A percentile compares a stretch with the other conserved stretches of the same genome.
Evolutionary conservation across 2,329 filamentous ascomycete genomes (phyloP).

Genomic region (Ceratocystis huliohia): DNA sequence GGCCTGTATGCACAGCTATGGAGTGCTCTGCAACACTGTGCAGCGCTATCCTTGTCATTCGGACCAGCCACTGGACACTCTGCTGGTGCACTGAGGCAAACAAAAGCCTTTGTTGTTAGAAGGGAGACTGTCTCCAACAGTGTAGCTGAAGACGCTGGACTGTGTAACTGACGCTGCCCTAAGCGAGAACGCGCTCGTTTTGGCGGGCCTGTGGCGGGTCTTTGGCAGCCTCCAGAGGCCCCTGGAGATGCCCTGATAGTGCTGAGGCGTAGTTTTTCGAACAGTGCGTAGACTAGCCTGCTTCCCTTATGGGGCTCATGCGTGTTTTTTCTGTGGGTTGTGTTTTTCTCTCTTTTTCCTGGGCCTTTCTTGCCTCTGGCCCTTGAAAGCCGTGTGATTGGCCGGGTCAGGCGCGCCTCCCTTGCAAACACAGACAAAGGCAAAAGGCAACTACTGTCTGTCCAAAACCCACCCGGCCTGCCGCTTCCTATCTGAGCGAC

Average conservation of each 20-base stretch:
- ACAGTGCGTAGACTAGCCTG: too few relatives aligned
- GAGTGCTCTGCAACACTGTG: too few relatives aligned
- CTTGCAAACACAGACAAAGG: conserved; percentile 13
- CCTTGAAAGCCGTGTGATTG: conserved; percentile 13
- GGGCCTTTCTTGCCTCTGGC: not conserved
- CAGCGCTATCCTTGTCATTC: conserved; percentile 15
- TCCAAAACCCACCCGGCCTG: conserved; percentile 12
- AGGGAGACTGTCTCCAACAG: not conserved
- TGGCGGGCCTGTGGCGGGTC: not conserved
- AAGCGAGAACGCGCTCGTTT: not conserved
- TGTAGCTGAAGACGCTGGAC: not conserved
- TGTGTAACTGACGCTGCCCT: not conserved
- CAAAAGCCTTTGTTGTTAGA: too few relatives aligned
- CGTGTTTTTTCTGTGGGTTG: conserved; percentile 15
- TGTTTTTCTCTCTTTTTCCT: not conserved
- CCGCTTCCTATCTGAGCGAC: conserved; percentile 1
- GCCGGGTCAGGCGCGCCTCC: conserved; percentile 18
- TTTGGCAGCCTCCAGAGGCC: too few relatives aligned
- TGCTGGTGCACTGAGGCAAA: conserved; percentile 14
- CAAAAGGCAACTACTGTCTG: too few relatives aligned
- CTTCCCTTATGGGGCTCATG: conserved; percentile 6
- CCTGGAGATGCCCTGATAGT: too few relatives aligned
- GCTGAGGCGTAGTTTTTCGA: too few relatives aligned
- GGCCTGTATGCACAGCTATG: not conserved
- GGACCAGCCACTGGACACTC: conserved; percentile 11